phyloP scores from a whole-genome alignment of 345 rosid species.

The Noccaea caerulescens region DNA sequence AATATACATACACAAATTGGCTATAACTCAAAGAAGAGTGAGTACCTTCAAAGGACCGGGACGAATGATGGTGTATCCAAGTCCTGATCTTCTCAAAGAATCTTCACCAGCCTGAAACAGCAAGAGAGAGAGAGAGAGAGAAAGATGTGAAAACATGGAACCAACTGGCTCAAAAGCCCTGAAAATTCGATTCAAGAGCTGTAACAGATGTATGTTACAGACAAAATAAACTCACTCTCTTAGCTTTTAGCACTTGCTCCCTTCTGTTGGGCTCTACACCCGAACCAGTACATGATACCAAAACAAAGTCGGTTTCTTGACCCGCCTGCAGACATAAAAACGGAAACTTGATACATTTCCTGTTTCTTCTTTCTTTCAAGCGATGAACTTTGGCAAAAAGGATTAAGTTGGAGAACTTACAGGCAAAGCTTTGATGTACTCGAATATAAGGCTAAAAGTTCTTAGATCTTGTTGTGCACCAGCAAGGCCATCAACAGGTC shows the following conservation, averaged over 20 bases:
- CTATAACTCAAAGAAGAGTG: slow-evolving; percentile 13
- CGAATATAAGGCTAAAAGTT: slow-evolving; percentile 80
- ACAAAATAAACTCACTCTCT: slow-evolving; percentile 60
- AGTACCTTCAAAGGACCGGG: slow-evolving; percentile 89
- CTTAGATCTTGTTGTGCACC: slow-evolving; percentile 74
- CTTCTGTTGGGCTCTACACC: slow-evolving; percentile 85
- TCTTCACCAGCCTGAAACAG: slow-evolving; percentile 86
- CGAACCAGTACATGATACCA: slow-evolving; percentile 89
- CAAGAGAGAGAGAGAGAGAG: background rate
- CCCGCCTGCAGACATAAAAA: slow-evolving; percentile 71
- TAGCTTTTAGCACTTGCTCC: slow-evolving; percentile 95
- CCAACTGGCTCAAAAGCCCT: slow-evolving; percentile 3
- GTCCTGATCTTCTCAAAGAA: slow-evolving; percentile 88
- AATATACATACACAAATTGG: slow-evolving; percentile 15
- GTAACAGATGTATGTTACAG: slow-evolving; percentile 12
- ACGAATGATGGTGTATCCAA: slow-evolving; percentile 91
- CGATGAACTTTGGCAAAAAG: background rate
- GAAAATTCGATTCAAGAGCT: background rate
- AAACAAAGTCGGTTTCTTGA: slow-evolving; percentile 90
- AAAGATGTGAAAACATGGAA: slow-evolving; percentile 17
- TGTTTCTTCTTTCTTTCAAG: background rate
- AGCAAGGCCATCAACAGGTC: slow-evolving; percentile 68
- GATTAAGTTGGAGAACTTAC: slow-evolving; percentile 50
- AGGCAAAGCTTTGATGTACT: slow-evolving; percentile 92
- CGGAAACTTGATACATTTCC: slow-evolving; percentile 6